Percentiles rank a stretch among this genome's conserved stretches.
Evolutionary conservation across 176 grass and related monocot genomes (phyloP).

Genomic region (Avena insularis): DNA sequence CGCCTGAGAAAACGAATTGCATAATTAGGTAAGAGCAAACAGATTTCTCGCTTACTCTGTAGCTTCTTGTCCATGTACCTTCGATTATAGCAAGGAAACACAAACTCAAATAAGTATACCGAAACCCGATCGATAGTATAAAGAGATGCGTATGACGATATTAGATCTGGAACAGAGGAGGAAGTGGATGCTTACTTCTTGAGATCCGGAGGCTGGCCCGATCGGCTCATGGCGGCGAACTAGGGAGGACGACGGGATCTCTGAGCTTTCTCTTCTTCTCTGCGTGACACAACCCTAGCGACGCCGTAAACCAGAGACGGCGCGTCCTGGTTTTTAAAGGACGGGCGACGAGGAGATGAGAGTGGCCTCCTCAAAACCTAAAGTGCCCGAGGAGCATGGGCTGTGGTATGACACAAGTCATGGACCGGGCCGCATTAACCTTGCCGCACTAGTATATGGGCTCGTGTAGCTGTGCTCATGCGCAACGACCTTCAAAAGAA

Average conservation of each 20-base stretch:
- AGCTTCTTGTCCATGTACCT: constrained; percentile 99
- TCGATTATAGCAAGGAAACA: neutral
- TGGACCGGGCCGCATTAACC: neutral
- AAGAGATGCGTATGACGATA: neutral
- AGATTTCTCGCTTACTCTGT: constrained; percentile 67
- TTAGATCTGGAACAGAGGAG: neutral
- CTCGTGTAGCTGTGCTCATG: neutral
- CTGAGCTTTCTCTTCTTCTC: neutral
- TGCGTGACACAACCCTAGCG: constrained; percentile 35
- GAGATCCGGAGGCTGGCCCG: constrained; percentile 96
- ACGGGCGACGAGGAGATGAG: neutral
- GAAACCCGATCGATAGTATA: neutral
- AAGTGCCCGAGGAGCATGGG: neutral
- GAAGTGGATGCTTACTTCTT: constrained; percentile 64
- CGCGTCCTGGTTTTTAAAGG: constrained; percentile 16
- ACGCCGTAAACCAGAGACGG: neutral
- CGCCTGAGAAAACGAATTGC: neutral
- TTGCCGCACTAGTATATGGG: neutral
- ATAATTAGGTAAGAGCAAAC: neutral
- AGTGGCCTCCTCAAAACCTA: constrained; percentile 49
- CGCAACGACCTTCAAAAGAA: neutral
- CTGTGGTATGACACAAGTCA: neutral
- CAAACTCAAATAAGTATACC: constrained; percentile 6
- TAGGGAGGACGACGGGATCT: neutral
- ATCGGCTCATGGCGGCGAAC: constrained; percentile 66